A percentile compares a stretch with the other conserved stretches of the same genome.
These are phyloP conservation scores for Dalbergia cochinchinensis DNA, from an alignment of 306 rosid species.

Conservation along the genomic window DNA sequence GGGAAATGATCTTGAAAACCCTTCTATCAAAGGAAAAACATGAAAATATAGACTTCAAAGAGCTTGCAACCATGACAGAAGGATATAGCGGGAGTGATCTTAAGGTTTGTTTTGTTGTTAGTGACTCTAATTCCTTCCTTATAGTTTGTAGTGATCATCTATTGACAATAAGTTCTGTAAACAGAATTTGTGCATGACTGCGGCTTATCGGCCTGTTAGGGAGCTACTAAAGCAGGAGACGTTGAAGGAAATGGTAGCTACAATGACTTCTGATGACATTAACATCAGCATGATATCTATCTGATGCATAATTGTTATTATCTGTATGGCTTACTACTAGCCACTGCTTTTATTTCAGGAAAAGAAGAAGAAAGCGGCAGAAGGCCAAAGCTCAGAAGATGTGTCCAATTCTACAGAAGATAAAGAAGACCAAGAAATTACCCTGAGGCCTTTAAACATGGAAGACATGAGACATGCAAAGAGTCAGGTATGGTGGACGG, in stretches of 20 bases:
- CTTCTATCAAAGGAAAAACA: constrained; percentile 67
- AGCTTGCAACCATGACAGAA: constrained; percentile 70
- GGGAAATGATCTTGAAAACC: constrained; percentile 76
- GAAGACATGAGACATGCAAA: constrained; percentile 89
- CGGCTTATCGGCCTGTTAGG: constrained; percentile 82
- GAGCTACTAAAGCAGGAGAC: constrained; percentile 80
- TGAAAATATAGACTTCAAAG: constrained; percentile 67
- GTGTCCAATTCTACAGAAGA: constrained; percentile 57
- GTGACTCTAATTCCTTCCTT: background rate
- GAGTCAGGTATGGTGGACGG: constrained; percentile 62
- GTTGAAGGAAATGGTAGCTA: constrained; percentile 64
- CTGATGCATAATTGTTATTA: background rate
- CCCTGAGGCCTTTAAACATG: constrained; percentile 74
- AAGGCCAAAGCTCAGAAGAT: constrained; percentile 59
- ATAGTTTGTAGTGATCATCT: constrained; percentile 35
- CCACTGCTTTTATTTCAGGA: constrained; percentile 54
- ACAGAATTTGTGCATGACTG: constrained; percentile 84
- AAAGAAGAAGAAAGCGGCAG: constrained; percentile 59
- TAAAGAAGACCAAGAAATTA: constrained; percentile 60
- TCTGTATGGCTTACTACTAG: constrained; percentile 3
- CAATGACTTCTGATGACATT: constrained; percentile 9
- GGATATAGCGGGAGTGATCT: constrained; percentile 89
- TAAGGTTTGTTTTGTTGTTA: constrained; percentile 58
- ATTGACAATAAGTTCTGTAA: constrained; percentile 47
- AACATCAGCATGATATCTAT: background rate